phyloP scores from a whole-genome alignment of 257 asterid species.

The Solanum verrucosum region DNA sequence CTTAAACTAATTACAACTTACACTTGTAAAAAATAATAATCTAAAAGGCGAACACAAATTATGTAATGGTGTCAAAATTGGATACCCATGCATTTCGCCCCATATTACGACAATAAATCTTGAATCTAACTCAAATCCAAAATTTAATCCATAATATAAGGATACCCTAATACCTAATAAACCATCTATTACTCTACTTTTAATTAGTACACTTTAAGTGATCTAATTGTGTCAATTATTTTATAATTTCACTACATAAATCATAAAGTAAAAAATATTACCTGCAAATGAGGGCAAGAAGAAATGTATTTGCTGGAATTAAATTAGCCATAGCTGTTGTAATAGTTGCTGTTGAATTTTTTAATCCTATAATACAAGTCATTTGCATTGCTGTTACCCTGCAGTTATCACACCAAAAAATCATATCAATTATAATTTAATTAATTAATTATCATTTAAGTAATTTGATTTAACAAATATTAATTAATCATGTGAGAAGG shows the following conservation, averaged over 20 bases:
- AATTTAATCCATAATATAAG: no score
- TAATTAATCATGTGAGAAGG: background rate
- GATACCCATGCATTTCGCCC: background rate
- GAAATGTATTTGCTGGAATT: constrained; percentile 64
- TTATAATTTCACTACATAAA: background rate
- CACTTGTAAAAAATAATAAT: no score
- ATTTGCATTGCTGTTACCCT: constrained; percentile 73
- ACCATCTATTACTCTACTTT: no score
- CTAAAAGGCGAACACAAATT: no score
- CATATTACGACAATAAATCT: no score
- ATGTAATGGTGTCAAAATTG: background rate
- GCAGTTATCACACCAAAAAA: background rate
- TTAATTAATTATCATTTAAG: background rate
- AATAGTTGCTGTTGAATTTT: constrained; percentile 75
- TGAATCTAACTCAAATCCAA: no score
- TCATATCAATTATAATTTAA: no score
- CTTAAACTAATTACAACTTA: no score
- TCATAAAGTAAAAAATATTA: constrained; percentile 1
- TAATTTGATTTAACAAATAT: background rate
- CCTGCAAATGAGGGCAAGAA: constrained; percentile 67
- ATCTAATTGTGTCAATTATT: background rate
- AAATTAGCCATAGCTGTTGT: constrained; percentile 70
- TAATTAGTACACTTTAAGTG: background rate
- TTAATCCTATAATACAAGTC: constrained; percentile 68
- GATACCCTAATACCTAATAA: no score